Conservation (phyloP, 495 filamentous ascomycete genomes). For the Pseudotulostoma volvatum region DNA sequence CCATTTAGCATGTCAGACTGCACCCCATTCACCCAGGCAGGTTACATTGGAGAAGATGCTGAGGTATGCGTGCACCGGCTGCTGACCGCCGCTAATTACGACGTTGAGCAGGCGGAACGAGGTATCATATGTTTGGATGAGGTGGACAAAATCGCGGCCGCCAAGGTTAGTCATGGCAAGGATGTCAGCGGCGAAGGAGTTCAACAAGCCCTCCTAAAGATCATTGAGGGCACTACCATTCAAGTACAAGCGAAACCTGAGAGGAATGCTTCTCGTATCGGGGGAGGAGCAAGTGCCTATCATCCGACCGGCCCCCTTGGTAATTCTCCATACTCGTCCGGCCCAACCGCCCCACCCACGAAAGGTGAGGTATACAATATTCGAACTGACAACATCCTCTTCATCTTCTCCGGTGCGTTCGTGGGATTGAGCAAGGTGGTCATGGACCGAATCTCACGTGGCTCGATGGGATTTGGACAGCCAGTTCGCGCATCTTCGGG, state of each 20-base stretch:
- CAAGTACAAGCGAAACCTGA: slow-evolving; percentile 78
- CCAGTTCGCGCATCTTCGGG: slow-evolving; percentile 40
- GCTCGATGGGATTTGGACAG: slow-evolving; percentile 84
- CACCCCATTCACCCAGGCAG: slow-evolving; percentile 91
- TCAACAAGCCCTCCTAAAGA: slow-evolving; percentile 88
- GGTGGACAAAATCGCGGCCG: slow-evolving; percentile 84
- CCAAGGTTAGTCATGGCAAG: slow-evolving; percentile 50
- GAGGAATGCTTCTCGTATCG: slow-evolving; percentile 34
- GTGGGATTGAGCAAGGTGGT: slow-evolving; percentile 83
- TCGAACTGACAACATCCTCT: slow-evolving; percentile 89
- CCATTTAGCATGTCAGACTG: slow-evolving; percentile 97
- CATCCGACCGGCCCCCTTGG: slow-evolving; percentile 35
- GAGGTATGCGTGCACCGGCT: slow-evolving; percentile 84
- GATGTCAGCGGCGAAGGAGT: slow-evolving; percentile 90
- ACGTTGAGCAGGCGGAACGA: slow-evolving; percentile 67
- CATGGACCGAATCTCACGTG: slow-evolving; percentile 68
- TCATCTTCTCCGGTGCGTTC: slow-evolving; percentile 91
- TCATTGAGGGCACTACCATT: slow-evolving; percentile 89
- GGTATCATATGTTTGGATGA: slow-evolving; percentile 95
- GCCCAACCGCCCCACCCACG: slow-evolving; percentile 19
- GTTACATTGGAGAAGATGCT: slow-evolving; percentile 93
- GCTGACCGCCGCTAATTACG: slow-evolving; percentile 78
- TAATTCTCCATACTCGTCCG: slow-evolving; percentile 22
- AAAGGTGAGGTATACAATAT: slow-evolving; percentile 83
- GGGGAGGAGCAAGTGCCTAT: slow-evolving; percentile 25